A percentile compares a stretch with the other conserved stretches of the same genome.
phyloP scores from a whole-genome alignment of 73 alveolate species.

The Uronychia binucleata region DNA sequence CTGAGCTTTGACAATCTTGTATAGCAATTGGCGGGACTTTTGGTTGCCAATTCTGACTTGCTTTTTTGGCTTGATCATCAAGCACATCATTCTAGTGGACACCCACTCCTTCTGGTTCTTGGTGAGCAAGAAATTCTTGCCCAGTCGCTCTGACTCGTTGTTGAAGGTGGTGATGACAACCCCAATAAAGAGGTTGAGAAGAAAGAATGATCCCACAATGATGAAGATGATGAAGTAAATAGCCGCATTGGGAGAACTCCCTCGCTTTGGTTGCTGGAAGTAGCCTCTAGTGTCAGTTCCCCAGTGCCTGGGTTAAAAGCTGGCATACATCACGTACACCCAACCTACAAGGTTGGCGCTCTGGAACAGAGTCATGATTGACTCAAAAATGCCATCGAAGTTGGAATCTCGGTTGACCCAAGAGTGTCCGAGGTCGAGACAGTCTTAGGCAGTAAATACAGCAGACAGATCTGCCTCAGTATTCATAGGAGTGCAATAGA shows the following conservation, averaged over 20 bases:
- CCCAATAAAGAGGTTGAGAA: constrained; percentile 37
- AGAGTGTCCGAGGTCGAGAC: constrained; percentile 54
- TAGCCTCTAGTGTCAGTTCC: constrained; percentile 42
- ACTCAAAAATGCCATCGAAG: constrained; percentile 54
- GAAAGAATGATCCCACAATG: constrained; percentile 41
- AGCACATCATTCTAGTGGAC: not conserved
- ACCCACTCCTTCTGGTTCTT: constrained; percentile 31
- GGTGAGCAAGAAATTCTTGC: constrained; percentile 13
- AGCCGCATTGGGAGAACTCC: constrained; percentile 21
- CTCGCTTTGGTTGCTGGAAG: constrained; percentile 21
- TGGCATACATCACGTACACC: constrained; percentile 46
- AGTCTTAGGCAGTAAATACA: constrained; percentile 44
- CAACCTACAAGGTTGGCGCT: constrained; percentile 49
- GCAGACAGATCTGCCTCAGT: not conserved
- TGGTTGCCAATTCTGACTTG: not conserved
- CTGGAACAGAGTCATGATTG: constrained; percentile 47
- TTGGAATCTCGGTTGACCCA: constrained; percentile 47
- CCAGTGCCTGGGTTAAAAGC: not conserved
- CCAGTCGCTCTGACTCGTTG: constrained; percentile 16
- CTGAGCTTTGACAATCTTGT: constrained; percentile 1
- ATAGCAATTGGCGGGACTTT: not conserved
- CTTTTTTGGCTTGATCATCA: constrained; percentile 15
- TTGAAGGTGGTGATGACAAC: constrained; percentile 17
- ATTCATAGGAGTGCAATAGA: constrained; percentile 5
- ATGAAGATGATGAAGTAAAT: constrained; percentile 47